phyloP scores from a whole-genome alignment of 2,329 filamentous ascomycete genomes.

The Penicillium crustosum region DNA sequence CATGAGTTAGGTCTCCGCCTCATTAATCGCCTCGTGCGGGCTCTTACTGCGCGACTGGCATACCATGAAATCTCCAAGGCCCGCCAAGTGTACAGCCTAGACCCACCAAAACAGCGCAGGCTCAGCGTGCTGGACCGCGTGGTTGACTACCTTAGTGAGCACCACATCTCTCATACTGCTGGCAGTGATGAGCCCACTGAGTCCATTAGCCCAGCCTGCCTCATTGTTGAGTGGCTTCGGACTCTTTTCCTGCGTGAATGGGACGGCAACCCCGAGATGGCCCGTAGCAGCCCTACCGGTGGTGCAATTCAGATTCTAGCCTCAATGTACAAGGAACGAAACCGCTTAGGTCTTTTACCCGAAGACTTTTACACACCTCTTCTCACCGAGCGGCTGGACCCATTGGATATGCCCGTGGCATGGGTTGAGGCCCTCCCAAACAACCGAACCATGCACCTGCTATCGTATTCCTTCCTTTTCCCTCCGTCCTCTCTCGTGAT shows the following conservation, averaged over 20 bases:
- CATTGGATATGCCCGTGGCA: constrained; percentile 69
- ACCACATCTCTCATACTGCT: constrained; percentile 22
- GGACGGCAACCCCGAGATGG: constrained; percentile 71
- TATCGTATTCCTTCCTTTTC: constrained; percentile 82
- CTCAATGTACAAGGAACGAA: constrained; percentile 70
- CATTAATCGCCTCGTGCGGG: constrained; percentile 50
- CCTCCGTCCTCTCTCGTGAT: constrained; percentile 68
- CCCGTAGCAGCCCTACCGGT: constrained; percentile 69
- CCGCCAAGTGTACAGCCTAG: constrained; percentile 30
- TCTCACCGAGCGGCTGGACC: constrained; percentile 72
- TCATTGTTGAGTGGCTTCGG: constrained; percentile 50
- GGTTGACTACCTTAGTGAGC: constrained; percentile 36
- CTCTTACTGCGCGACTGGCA: constrained; percentile 50
- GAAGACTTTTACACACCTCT: constrained; percentile 73
- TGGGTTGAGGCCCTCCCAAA: constrained; percentile 66
- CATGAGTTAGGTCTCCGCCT: constrained; percentile 54
- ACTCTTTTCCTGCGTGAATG: constrained; percentile 76
- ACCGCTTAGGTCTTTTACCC: constrained; percentile 64
- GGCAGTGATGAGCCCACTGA: constrained; percentile 11
- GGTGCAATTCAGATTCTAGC: constrained; percentile 73
- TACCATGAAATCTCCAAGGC: constrained; percentile 51
- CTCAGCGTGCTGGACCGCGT: constrained; percentile 38
- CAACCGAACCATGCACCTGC: constrained; percentile 67
- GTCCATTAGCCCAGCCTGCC: constrained; percentile 30
- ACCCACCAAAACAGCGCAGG: constrained; percentile 31